Percentiles rank a stretch among this genome's conserved stretches.
Conservation (phyloP, 768 basidiomycete genomes). For the Termitomyces sp. region DNA sequence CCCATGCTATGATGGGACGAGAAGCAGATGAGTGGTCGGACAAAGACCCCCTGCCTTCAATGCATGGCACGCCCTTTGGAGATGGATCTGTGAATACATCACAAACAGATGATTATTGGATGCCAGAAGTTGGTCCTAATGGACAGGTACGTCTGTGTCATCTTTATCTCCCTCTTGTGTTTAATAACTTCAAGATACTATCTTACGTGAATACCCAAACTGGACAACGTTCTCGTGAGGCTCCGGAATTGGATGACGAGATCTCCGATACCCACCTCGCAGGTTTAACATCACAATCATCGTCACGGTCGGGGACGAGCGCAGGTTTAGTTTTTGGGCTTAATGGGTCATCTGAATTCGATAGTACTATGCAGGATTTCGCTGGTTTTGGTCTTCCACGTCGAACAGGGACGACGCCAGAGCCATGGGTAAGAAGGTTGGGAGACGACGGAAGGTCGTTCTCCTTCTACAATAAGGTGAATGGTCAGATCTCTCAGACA, state of each 20-base stretch:
- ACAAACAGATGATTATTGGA: slow-evolving; percentile 80
- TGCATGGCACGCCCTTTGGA: slow-evolving; percentile 24
- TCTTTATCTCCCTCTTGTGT: background rate
- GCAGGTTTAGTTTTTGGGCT: slow-evolving; percentile 44
- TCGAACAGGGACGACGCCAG: slow-evolving; percentile 58
- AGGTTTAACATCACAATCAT: slow-evolving; percentile 50
- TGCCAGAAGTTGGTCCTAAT: slow-evolving; percentile 76
- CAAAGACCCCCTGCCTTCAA: slow-evolving; percentile 32
- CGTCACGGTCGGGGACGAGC: slow-evolving; percentile 49
- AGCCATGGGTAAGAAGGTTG: slow-evolving; percentile 78
- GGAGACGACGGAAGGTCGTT: slow-evolving; percentile 81
- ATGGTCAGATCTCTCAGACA: slow-evolving; percentile 66
- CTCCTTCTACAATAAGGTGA: slow-evolving; percentile 70
- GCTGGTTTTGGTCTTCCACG: slow-evolving; percentile 59
- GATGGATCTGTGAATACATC: slow-evolving; percentile 23
- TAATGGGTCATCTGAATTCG: slow-evolving; percentile 28
- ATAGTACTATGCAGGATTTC: slow-evolving; percentile 28
- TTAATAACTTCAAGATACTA: slow-evolving; percentile 61
- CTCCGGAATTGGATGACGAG: slow-evolving; percentile 76
- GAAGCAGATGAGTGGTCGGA: slow-evolving; percentile 55
- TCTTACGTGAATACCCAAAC: slow-evolving; percentile 87
- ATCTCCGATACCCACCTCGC: slow-evolving; percentile 58
- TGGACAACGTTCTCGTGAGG: slow-evolving; percentile 73
- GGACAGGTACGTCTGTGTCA: slow-evolving; percentile 59
- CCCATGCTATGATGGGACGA: slow-evolving; percentile 38